Evolutionary conservation across 306 rosid species (phyloP).

Genomic region (Nissolia schottii): DNA sequence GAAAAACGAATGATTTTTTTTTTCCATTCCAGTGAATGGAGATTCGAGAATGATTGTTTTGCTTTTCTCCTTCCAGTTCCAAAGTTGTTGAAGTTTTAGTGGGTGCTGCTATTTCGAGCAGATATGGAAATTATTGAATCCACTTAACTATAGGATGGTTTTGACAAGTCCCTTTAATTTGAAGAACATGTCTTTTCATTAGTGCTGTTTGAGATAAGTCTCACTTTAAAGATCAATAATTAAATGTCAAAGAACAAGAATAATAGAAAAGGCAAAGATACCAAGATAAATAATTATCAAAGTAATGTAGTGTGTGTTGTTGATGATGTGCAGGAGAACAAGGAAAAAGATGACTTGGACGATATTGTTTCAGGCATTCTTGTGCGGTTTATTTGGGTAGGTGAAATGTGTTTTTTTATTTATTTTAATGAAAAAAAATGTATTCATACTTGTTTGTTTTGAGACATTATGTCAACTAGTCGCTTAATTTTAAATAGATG

Average conservation of each 20-base stretch:
- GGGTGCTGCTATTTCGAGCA: neutral
- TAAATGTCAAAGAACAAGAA: neutral
- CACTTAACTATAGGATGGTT: neutral
- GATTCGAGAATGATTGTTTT: neutral
- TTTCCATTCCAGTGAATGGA: neutral
- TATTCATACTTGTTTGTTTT: too few species aligned
- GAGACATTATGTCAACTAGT: too few species aligned
- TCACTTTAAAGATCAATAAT: neutral
- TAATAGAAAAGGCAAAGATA: neutral
- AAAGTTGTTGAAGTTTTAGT: neutral
- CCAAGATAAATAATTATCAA: neutral
- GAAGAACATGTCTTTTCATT: neutral
- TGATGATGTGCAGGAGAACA: constrained; percentile 37
- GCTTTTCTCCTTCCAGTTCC: neutral
- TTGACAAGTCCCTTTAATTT: neutral
- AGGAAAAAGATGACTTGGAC: constrained; percentile 46
- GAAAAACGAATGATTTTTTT: neutral
- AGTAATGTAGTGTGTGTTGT: neutral
- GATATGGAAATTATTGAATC: neutral
- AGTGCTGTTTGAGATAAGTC: neutral
- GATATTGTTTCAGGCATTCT: constrained; percentile 46
- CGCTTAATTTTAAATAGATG: too few species aligned
- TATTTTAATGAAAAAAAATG: too few species aligned
- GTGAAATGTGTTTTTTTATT: neutral
- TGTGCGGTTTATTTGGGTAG: constrained; percentile 71